Evolutionary conservation across 192 early-diverging fungal genomes (phyloP).

Genomic region (Coemansia interrupta): DNA sequence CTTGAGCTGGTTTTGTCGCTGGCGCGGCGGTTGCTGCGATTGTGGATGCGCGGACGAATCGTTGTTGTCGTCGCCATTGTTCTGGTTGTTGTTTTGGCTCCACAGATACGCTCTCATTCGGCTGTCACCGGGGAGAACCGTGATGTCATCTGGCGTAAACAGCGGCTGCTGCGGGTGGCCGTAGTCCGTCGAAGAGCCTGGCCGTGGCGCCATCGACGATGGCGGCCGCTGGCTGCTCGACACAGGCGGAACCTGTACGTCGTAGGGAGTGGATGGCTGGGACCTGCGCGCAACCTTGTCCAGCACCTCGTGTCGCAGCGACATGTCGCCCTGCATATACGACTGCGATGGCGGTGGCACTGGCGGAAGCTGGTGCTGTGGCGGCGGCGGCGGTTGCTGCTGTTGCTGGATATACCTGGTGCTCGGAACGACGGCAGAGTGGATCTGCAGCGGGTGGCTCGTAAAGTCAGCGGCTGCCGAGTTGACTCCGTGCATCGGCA

Average conservation of each 20-base stretch:
- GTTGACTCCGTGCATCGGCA: constrained; percentile 8
- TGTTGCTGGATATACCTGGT: constrained; percentile 4
- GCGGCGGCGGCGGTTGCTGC: constrained; percentile 1
- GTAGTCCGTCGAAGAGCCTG: constrained; percentile 9
- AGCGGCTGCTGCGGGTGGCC: neutral
- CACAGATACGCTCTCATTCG: constrained; percentile 25
- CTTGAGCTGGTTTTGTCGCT: constrained; percentile 12
- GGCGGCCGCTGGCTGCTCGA: constrained; percentile 18
- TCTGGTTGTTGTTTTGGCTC: constrained; percentile 9
- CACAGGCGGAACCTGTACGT: constrained; percentile 10
- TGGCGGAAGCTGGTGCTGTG: constrained; percentile 3
- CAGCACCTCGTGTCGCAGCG: constrained; percentile 41
- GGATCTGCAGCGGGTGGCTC: constrained; percentile 29
- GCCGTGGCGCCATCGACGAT: constrained; percentile 12
- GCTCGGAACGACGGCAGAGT: constrained; percentile 20
- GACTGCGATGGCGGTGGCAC: neutral
- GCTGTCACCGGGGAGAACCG: constrained; percentile 38
- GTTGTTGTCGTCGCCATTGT: constrained; percentile 3
- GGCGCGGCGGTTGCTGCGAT: constrained; percentile 5
- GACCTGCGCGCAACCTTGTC: constrained; percentile 44
- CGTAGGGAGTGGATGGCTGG: constrained; percentile 40
- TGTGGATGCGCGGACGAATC: neutral
- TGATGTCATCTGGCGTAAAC: constrained; percentile 20
- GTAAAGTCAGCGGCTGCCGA: constrained; percentile 16
- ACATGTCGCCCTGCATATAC: constrained; percentile 16